Conservation (phyloP, 495 filamentous ascomycete genomes). For the Neurospora sp. region DNA sequence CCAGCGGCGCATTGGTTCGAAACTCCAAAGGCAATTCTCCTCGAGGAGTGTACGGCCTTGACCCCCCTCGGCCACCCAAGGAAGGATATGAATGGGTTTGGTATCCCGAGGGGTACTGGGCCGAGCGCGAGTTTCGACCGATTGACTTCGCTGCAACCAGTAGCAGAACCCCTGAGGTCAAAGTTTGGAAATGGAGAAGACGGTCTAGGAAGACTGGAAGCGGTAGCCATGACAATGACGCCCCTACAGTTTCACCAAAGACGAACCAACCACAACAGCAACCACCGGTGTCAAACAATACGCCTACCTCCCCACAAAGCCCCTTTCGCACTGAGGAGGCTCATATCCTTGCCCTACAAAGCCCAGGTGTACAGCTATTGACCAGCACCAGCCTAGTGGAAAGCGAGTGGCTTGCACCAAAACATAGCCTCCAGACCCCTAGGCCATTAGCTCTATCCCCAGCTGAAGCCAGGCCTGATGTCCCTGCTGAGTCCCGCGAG, state of each 20-base stretch:
- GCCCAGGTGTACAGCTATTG: not conserved
- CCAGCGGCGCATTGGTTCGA: not conserved
- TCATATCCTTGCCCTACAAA: slow-evolving; percentile 26
- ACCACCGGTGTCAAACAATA: not conserved
- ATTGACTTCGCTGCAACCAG: not conserved
- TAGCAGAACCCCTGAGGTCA: slow-evolving; percentile 12
- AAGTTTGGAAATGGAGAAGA: slow-evolving; percentile 27
- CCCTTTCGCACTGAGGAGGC: slow-evolving; percentile 26
- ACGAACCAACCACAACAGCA: slow-evolving; percentile 3
- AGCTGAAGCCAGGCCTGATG: not conserved
- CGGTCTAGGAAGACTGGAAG: slow-evolving; percentile 25
- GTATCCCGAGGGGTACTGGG: slow-evolving; percentile 47
- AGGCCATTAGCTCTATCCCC: not conserved
- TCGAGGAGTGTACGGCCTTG: slow-evolving; percentile 11
- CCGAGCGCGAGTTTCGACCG: slow-evolving; percentile 33
- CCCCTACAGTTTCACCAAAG: slow-evolving; percentile 11
- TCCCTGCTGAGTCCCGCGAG: not conserved
- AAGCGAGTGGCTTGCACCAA: slow-evolving; percentile 12
- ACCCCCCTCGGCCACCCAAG: slow-evolving; percentile 40
- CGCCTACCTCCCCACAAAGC: slow-evolving; percentile 8
- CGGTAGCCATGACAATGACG: slow-evolving; percentile 7
- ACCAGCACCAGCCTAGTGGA: not conserved
- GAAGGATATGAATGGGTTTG: slow-evolving; percentile 46
- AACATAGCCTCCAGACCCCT: not conserved
- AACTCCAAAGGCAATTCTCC: not conserved